These are phyloP conservation scores for Lactuca sativa DNA, from an alignment of 129 eudicot species.

Conservation along the genomic window DNA sequence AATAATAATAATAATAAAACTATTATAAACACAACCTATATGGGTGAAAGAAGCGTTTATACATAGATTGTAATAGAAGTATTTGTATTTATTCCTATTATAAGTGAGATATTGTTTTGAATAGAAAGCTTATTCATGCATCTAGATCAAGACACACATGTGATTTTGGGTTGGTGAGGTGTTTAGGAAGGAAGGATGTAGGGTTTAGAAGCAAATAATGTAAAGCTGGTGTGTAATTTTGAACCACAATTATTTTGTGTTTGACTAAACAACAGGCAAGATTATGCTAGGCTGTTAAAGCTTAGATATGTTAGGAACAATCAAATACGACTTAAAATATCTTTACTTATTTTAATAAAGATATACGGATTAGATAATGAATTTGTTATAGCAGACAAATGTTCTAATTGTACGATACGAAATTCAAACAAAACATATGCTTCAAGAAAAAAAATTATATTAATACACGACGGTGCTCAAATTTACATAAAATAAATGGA, in stretches of 20 bases:
- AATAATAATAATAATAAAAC: no score
- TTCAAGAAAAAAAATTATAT: no score
- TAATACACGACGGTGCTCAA: no score
- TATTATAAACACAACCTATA: no score
- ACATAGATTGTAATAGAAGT: no score
- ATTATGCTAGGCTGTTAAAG: slow-evolving; percentile 31
- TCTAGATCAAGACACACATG: slow-evolving; percentile 33
- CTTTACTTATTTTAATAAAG: no score
- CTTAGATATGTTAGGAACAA: slow-evolving; percentile 11
- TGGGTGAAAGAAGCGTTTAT: no score
- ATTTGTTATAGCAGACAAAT: background rate
- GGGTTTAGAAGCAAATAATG: slow-evolving; percentile 37
- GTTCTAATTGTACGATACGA: background rate
- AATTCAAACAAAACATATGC: no score
- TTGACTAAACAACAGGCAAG: slow-evolving; percentile 21
- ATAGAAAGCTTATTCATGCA: slow-evolving; percentile 34
- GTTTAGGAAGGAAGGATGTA: slow-evolving; percentile 4
- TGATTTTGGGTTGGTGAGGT: slow-evolving; percentile 34
- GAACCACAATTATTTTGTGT: slow-evolving; percentile 21
- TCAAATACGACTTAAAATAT: background rate
- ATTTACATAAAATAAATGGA: no score
- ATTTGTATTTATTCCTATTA: background rate
- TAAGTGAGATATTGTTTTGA: slow-evolving; percentile 1
- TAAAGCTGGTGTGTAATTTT: slow-evolving; percentile 13
- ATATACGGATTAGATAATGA: no score